phyloP scores from a whole-genome alignment of 345 rosid species.

The Murraya koenigii region DNA sequence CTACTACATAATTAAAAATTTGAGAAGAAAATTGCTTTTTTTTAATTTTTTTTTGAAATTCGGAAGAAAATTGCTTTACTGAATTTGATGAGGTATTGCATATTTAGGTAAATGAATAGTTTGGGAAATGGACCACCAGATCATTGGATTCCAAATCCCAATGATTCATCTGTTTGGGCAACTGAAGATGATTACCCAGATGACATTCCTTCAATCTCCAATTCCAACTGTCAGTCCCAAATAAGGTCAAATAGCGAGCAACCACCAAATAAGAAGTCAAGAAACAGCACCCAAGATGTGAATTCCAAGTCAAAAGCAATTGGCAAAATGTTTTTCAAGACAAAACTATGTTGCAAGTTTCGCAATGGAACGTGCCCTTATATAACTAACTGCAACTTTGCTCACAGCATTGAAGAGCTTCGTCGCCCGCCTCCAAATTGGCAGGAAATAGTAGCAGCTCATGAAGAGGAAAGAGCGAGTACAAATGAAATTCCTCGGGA shows the following conservation, averaged over 20 bases:
- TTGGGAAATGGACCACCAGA: conserved; percentile 44
- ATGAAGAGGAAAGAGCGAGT: conserved; percentile 53
- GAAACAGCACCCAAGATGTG: conserved; percentile 43
- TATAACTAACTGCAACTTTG: conserved; percentile 68
- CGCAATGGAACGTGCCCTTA: conserved; percentile 77
- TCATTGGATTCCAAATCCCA: conserved; percentile 59
- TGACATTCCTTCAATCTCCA: conserved; percentile 35
- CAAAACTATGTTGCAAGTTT: conserved; percentile 81
- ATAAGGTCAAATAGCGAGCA: conserved; percentile 46
- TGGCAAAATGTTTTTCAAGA: conserved; percentile 81
- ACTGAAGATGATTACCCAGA: conserved; percentile 83
- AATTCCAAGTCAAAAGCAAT: conserved; percentile 56
- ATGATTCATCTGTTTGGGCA: conserved; percentile 70
- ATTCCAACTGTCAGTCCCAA: conserved; percentile 43
- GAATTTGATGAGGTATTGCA: neutral
- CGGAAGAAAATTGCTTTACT: neutral
- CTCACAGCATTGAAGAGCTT: conserved; percentile 88
- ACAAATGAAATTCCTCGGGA: conserved; percentile 33
- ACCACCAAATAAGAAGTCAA: conserved; percentile 59
- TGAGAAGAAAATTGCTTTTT: neutral
- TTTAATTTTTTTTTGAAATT: too few species aligned
- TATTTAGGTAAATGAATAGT: neutral
- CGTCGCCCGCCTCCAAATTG: conserved; percentile 72
- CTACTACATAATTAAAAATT: neutral
- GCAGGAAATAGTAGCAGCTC: conserved; percentile 77